Conservation (phyloP, 2,329 filamentous ascomycete genomes). For the Chaetothyriales sp. region DNA sequence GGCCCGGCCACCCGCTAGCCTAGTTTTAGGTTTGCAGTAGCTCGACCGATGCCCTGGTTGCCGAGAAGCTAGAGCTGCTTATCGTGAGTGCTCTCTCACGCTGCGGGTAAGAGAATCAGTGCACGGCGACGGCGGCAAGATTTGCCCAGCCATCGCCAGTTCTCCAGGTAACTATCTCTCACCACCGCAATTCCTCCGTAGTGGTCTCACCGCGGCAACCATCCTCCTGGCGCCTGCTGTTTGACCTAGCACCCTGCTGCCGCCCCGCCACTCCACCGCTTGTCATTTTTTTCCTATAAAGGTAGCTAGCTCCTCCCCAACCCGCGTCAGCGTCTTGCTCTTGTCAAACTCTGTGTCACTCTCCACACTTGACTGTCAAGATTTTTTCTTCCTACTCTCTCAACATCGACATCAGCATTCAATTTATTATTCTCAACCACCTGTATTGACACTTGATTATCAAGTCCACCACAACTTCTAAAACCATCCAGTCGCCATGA, state of each 20-base stretch:
- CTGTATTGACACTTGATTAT: not conserved
- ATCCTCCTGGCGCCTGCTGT: not conserved
- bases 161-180: not conserved
- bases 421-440: slow-evolving; percentile 1
- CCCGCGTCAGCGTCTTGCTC: not conserved
- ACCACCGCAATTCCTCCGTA: not conserved
- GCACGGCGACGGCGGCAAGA: not conserved
- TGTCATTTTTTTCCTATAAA: slow-evolving; percentile 4
- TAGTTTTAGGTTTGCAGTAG: not conserved
- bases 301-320: not conserved
- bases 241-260: not conserved
- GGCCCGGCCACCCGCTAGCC: not conserved
- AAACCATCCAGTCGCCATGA: slow-evolving; percentile 10
- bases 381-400: slow-evolving; percentile 2
- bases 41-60: not conserved
- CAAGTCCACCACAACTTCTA: not conserved
- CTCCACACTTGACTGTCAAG: not conserved
- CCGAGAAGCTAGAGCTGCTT: not conserved
- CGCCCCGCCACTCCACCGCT: slow-evolving; percentile 1
- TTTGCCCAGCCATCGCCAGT: not conserved
- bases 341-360: not conserved
- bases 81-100: not conserved
- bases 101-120: not conserved
- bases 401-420: slow-evolving; percentile 6
- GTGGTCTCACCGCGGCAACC: not conserved